These are phyloP conservation scores for Populus ilicifolia DNA, from an alignment of 345 rosid species.

Conservation along the genomic window DNA sequence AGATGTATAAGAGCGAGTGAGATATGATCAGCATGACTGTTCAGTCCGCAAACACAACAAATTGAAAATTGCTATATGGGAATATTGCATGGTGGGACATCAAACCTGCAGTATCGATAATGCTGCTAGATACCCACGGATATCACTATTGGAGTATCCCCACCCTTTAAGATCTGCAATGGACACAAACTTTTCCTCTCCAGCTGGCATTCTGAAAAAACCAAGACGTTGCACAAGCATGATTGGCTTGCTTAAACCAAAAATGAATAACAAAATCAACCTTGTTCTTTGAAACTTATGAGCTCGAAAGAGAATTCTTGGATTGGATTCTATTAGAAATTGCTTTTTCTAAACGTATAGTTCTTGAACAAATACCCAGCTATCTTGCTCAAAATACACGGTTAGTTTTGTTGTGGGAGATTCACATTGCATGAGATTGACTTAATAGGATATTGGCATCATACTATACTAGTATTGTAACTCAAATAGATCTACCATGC, in stretches of 20 bases:
- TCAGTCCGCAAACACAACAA: too few relatives aligned
- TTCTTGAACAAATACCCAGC: not conserved
- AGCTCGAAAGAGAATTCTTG: not conserved
- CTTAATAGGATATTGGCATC: not conserved
- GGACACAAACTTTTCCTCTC: conserved; percentile 63
- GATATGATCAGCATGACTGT: not conserved
- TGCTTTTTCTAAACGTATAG: not conserved
- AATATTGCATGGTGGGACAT: conserved; percentile 4
- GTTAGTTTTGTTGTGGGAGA: not conserved
- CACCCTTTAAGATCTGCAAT: conserved; percentile 83
- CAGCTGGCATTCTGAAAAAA: conserved; percentile 61
- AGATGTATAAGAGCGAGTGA: not conserved
- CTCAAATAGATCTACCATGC: not conserved
- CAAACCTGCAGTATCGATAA: conserved; percentile 75
- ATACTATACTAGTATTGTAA: not conserved
- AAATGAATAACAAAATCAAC: not conserved
- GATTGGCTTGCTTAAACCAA: not conserved
- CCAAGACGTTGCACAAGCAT: conserved; percentile 6
- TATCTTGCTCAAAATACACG: not conserved
- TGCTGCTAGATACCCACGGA: conserved; percentile 67
- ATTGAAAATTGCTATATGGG: not conserved
- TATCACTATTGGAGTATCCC: conserved; percentile 76
- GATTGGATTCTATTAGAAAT: not conserved
- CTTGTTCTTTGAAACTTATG: not conserved
- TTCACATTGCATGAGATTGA: not conserved